phyloP scores from a whole-genome alignment of 106 monocot genomes.

The Amphibolis antarctica region DNA sequence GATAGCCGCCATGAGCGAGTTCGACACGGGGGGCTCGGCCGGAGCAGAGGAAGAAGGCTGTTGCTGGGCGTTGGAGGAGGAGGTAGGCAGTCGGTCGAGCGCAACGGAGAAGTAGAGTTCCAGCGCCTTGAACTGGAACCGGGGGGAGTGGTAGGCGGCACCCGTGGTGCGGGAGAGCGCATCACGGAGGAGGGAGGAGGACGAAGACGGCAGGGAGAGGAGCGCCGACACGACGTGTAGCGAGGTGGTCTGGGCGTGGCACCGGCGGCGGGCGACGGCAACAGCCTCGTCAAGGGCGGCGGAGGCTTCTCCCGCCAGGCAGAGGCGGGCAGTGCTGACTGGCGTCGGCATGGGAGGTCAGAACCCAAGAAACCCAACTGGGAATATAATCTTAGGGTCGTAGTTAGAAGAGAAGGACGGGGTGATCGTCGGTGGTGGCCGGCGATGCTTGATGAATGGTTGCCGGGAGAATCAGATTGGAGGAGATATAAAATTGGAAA shows the following conservation, averaged over 20 bases:
- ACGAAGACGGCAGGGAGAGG: conserved; percentile 30
- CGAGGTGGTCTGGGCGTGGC: conserved; percentile 85
- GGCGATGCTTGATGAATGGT: no score
- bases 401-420: neutral
- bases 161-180: conserved; percentile 42
- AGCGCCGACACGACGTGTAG: conserved; percentile 80
- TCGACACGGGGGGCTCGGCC: conserved; percentile 67
- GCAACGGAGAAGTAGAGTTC: conserved; percentile 83
- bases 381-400: neutral
- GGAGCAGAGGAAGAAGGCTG: neutral
- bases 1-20: conserved; percentile 98
- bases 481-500: no score
- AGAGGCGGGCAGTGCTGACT: conserved; percentile 55
- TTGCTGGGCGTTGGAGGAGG: conserved; percentile 4
- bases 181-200: conserved; percentile 35
- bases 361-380: no score
- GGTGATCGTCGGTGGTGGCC: no score
- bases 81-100: conserved; percentile 69
- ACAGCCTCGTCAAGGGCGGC: conserved; percentile 67
- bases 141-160: conserved; percentile 36
- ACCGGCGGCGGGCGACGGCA: conserved; percentile 46
- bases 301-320: conserved; percentile 52
- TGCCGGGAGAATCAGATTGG: no score
- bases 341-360: conserved; percentile 51
- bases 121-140: conserved; percentile 71